Evolutionary conservation across 2,329 filamentous ascomycete genomes (phyloP), one percentile per base, ranked within the genome.

Genomic region (Colletotrichum trifolii): DNA sequence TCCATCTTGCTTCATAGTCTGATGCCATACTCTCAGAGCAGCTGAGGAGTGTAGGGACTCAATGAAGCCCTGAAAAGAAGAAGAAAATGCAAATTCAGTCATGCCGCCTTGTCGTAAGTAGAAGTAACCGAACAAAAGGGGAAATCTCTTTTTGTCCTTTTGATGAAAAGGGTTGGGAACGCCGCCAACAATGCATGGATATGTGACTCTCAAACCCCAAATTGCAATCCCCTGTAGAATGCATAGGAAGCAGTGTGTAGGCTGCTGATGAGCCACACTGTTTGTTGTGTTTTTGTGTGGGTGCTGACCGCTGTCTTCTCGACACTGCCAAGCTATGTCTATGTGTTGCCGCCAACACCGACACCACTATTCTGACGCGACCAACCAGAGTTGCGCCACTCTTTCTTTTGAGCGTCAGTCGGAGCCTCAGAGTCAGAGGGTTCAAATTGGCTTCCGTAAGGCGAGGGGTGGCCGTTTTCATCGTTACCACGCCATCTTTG

Each of bases 361-460:
- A 83, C 76, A 34, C 81, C 81, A 25, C 82, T 80, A 67, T 79
- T 83, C 65, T 82, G 84, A 52, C 82, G 82, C 35, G 78, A 80
- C 81, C 81, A 86, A 15, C 78, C 84, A 15, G 85, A 88, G 71
- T 86, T 87, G 39, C 86, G 82, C 84, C 85, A 88, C 65, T 87
- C 84, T 59, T 82, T 80, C 49, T 82, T 82, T 66, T 82, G 82
- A 50, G 73, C 77, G 50, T 79, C 77, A 52, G 82, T 79, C 39
- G 76, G 71, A 42, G 72, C 75, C 66, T 79, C 76, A 61, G 75
- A 77, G 62, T 83, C 82, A 2, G 78, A 76, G 52, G 77, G 78
- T 67, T 83, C 82, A 60, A 81, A 81, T 39, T 83, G 80, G 57
- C 76, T 76, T 36, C 40, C 47, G 67, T 84, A 83, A 2, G 81